These are phyloP conservation scores for Wickerhamiella occidentalis DNA, from an alignment of 805 yeast genomes.

Conservation along the genomic window DNA sequence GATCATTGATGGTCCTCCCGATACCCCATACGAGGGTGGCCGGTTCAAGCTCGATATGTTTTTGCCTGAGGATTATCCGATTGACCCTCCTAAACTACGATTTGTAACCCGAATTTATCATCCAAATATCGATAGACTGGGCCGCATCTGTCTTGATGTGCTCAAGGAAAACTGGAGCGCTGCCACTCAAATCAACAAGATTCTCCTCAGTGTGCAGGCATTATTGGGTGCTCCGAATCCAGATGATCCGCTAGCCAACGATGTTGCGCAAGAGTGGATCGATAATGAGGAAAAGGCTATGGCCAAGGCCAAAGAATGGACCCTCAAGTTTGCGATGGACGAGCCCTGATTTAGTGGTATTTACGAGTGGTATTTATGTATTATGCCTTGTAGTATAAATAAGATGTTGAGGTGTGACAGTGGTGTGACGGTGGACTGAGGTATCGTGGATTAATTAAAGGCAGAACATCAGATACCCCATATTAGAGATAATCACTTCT, in stretches of 20 bases:
- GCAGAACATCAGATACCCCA: too few relatives aligned
- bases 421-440: too few relatives aligned
- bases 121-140: constrained; percentile 90
- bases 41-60: constrained; percentile 70
- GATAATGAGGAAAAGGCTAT: constrained; percentile 71
- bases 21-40: constrained; percentile 80
- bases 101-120: constrained; percentile 90
- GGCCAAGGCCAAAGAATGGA: constrained; percentile 68
- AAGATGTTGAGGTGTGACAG: not conserved
- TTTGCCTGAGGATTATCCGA: constrained; percentile 93
- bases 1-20: constrained; percentile 78
- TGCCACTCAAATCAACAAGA: constrained; percentile 89
- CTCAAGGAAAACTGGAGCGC: constrained; percentile 96
- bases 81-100: constrained; percentile 95
- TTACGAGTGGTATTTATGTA: not conserved
- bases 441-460: too few relatives aligned
- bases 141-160: constrained; percentile 91
- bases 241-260: constrained; percentile 95
- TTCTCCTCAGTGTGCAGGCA: constrained; percentile 83
- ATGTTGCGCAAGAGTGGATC: constrained; percentile 95
- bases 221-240: constrained; percentile 93
- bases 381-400: not conserved
- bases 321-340: constrained; percentile 41
- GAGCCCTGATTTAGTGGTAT: too few relatives aligned
- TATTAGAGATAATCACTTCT: too few relatives aligned